These are phyloP conservation scores for Acanthamoeba triangularis DNA, from an alignment of 208 protist species.

Conservation along the genomic window DNA sequence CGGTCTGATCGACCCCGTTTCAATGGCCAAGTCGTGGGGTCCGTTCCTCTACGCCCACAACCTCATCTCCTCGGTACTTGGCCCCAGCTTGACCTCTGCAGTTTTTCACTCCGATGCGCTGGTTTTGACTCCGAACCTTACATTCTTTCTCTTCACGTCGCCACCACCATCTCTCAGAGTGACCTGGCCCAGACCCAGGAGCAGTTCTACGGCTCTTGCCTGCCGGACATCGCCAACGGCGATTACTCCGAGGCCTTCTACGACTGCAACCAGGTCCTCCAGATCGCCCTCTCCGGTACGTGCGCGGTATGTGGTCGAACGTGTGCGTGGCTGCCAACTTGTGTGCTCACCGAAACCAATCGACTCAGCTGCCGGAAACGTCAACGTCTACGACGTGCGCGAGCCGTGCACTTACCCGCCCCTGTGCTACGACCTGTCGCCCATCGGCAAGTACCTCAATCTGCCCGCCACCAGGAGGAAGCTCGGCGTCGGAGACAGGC, in stretches of 20 bases:
- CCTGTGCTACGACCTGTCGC: conserved; percentile 66
- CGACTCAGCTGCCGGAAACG: conserved; percentile 7
- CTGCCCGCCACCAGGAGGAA: conserved; percentile 50
- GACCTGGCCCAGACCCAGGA: conserved; percentile 56
- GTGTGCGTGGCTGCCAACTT: neutral
- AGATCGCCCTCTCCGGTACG: conserved; percentile 35
- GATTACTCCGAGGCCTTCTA: conserved; percentile 63
- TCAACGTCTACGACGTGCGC: conserved; percentile 64
- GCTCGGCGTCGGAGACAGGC: conserved; percentile 64
- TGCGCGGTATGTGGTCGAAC: neutral
- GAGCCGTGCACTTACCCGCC: conserved; percentile 57
- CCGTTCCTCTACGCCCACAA: conserved; percentile 59
- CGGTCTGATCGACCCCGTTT: conserved; percentile 70
- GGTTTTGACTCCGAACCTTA: neutral
- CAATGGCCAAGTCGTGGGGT: conserved; percentile 71
- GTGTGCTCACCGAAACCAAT: neutral
- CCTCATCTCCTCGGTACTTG: conserved; percentile 33
- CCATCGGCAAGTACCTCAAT: conserved; percentile 59
- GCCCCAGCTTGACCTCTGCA: neutral
- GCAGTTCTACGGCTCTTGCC: conserved; percentile 58
- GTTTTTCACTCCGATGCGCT: neutral
- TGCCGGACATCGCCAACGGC: conserved; percentile 44
- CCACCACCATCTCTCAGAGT: neutral
- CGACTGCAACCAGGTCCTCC: conserved; percentile 66
- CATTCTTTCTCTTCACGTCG: neutral